Conservation (phyloP, 108 stramenopile genomes). For the Poteriospumella lacustris region DNA sequence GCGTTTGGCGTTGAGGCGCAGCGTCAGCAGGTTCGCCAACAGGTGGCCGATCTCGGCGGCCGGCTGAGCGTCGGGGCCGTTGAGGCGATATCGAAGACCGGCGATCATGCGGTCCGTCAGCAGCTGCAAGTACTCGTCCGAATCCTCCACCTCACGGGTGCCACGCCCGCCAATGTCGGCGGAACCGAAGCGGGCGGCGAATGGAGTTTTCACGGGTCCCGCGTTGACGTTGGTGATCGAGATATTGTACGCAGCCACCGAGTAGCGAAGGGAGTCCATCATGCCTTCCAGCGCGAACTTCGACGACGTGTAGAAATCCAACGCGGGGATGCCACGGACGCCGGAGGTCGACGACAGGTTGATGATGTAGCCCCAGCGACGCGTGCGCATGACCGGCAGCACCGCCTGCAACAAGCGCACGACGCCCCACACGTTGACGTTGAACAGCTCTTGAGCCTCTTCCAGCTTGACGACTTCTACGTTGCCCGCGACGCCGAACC, state of each 20-base stretch:
- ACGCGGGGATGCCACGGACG: constrained; percentile 6
- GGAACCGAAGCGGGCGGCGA: neutral
- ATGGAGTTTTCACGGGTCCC: constrained; percentile 20
- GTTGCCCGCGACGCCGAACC: constrained; percentile 13
- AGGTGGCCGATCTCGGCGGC: neutral
- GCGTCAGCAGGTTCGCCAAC: neutral
- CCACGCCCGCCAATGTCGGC: constrained; percentile 6
- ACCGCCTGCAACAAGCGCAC: constrained; percentile 24
- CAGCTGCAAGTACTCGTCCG: neutral
- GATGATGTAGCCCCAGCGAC: constrained; percentile 4
- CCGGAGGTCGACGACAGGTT: constrained; percentile 11
- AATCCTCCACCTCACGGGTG: neutral
- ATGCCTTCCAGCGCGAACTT: constrained; percentile 28
- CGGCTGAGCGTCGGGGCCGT: neutral
- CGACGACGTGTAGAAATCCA: neutral
- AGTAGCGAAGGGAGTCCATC: constrained; percentile 12
- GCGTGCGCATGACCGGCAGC: neutral
- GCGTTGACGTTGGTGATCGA: constrained; percentile 20
- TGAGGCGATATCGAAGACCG: neutral
- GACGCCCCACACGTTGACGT: constrained; percentile 27
- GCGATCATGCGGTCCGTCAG: constrained; percentile 9
- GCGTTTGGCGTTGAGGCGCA: neutral
- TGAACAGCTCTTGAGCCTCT: neutral
- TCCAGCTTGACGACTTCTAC: neutral
- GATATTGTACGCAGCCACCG: constrained; percentile 12